Evolutionary conservation across 2,329 filamentous ascomycete species (phyloP).

Genomic region (Fusarium sp.): DNA sequence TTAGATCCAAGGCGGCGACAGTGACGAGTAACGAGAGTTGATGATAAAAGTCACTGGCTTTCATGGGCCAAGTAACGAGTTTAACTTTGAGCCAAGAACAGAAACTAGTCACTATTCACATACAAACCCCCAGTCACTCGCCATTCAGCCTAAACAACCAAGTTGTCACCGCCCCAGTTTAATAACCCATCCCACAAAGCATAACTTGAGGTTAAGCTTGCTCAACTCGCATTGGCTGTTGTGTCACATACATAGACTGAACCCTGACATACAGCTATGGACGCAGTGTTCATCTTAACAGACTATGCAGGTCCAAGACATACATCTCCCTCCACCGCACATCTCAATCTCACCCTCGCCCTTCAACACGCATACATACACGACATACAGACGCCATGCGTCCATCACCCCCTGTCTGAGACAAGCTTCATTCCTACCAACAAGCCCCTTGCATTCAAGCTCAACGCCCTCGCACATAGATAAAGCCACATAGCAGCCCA

Average conservation of each 20-base stretch:
- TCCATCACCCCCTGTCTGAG: slow-evolving; percentile 20
- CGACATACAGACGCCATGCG: slow-evolving; percentile 12
- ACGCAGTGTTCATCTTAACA: neutral
- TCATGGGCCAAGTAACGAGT: neutral
- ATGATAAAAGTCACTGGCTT: too few species aligned
- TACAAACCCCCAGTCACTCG: neutral
- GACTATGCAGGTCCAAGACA: slow-evolving; percentile 21
- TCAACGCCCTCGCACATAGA: slow-evolving; percentile 10
- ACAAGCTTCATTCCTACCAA: slow-evolving; percentile 23
- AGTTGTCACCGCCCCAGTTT: neutral
- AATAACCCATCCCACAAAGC: neutral
- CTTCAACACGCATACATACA: neutral
- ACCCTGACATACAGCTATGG: neutral
- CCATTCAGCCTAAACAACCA: neutral
- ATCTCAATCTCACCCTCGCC: neutral
- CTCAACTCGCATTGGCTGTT: neutral
- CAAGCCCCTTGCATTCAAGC: slow-evolving; percentile 18
- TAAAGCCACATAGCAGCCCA: slow-evolving; percentile 11
- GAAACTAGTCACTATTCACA: neutral
- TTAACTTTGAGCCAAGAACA: neutral
- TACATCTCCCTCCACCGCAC: neutral
- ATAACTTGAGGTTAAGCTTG: neutral
- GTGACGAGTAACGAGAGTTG: neutral
- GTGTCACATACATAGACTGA: neutral
- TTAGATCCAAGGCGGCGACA: neutral